Base-by-base conservation (phyloP, 2,329 filamentous ascomycete genomes). In the Pseudocercospora macadamiae region DNA sequence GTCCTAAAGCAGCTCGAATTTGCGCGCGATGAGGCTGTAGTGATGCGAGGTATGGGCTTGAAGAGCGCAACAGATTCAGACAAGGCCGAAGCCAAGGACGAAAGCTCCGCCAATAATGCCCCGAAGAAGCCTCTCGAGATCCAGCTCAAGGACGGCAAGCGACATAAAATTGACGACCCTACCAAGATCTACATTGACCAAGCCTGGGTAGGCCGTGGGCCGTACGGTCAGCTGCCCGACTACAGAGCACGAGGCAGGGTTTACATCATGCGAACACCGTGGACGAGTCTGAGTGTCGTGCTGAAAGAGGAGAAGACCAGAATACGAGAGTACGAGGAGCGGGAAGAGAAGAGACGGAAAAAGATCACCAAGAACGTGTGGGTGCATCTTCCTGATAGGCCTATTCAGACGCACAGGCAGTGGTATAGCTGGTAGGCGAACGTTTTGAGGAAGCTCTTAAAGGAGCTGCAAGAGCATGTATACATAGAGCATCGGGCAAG, bases 261-360 rank as follows among this genome's bases (percentile, higher is more conserved):
- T 64, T 84, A 89, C 68, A 74, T 85, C 30, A 81, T 95, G 74
- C 81, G 81, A 56, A 87, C 87, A 64, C 91, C 91, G 0, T 84
- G 86, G 66, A 91, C 93, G 26, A 86, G 89, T 91, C 77, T 79
- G 88, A 86, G 55, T 37, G 78, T 99, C 32, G 75, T 96, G 12
- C 79, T 99, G 72, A 99, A 97, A 79, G 95, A 99, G 74, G 93
- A 97, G 75, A 89, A 89, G 75, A 96, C 95, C 4, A 83, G 92
- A 55, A 87, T 97, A 70, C 85, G 95, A 61, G 83, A 92, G 72
- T 85, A 89, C 70, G 82, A 90, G 57, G 92, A 97, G 71, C 86
- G 87, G 59, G 83, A 91, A 72, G 86, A 86, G 66, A 93, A 91
- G 80, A 83, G 89, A 74, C 81, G 84, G 55, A 87, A 87, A 70